Evolutionary conservation across 1,139 yeast species (phyloP), one percentile per base, ranked within the genome.

Genomic region (Magnusiomyces ingens): DNA sequence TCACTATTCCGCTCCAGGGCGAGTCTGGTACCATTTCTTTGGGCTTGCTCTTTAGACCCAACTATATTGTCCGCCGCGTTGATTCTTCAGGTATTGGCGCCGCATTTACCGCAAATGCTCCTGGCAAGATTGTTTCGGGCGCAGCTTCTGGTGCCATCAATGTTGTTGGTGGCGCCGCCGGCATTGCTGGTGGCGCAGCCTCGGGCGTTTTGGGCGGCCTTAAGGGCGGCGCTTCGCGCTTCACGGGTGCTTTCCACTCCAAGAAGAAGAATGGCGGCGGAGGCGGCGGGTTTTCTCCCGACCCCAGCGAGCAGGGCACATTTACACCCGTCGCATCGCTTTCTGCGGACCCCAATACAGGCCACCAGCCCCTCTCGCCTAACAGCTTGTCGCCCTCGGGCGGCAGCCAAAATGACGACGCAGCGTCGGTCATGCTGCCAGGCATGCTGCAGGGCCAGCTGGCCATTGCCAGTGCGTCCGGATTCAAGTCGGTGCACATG

Each of bases 11-110:
- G 10, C 74, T 93, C 57, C 64, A 59, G 13, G 75, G 73, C 26
- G 67, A 64, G 46, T 56, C 82, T 11, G 98, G 98, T 62, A 71
- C 74, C 12, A 74, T 84, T 5, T 79, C 78, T 57, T 68, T 89
- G 52, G 77, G 75, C 52, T 72, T 85, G 55, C 69, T 78, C 4
- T 90, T 89, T 72, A 75, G 77, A 60, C 95, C 97, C 1, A 80
- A 77, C 49, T 87, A 85, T 64, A 77, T 88, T 17, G 70, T 81
- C 50, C 70, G 76, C 47, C 73, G 79, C 50, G 71, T 55, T 18
- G 52, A 52, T 21, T 51, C 57, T 10, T 54, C 57, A 18, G 62
- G 63, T 35, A 62, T 58, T 45, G 59, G 60, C 11, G 53, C 67
- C 10, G 64, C 64, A 4, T 59, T 62, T n/a, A 54, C 55, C 11